Base-by-base conservation (phyloP, 2,329 filamentous ascomycete species). In the Colletotrichum plurivorum region DNA sequence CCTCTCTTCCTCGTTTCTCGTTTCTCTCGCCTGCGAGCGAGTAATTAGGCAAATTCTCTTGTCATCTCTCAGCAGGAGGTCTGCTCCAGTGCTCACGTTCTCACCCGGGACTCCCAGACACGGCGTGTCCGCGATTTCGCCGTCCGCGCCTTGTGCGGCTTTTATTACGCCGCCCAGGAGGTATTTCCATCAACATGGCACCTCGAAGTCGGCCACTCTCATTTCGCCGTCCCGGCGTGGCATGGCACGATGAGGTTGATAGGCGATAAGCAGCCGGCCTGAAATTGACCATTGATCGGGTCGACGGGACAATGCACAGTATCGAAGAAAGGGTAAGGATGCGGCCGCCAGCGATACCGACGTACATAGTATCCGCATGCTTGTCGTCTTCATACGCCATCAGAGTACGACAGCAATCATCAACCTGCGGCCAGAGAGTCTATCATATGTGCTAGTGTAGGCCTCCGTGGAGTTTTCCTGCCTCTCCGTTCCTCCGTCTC, bases 291-390 rank as follows among this genome's bases (percentile, higher is more conserved):
- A 48, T 45, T 51, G 39, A 51, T 54, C 48, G 16, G 55, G 25
- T 60, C 63, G 36, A 39, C 48, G 43, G 54, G 54, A 57, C 54
- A 41, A 49, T 55, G 49, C 43, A 36, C 20, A 49, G n/a, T 31
- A 54, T 25, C 39, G 18, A 62, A 45, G 36, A 27, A 36, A 48
- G 18, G 36, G 39, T 20, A 25, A 16, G 22, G 45, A 49, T 27
- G 16, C 57, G 48, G 27, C 27, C 27, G 27, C 27, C 27, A 31
- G 27, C 27, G 9, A 10, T 31, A 10, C 27, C 27, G 27, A 27
- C 27, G 18, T 25, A 25, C 22, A 25, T 25, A 3, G 22, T 25
- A 25, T 4, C 4, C 22, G 22, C 22, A 25, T 25, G 3, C 22
- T 25, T 25, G 22, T 25, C 22, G 22, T 25, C 22, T 25, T 25